Percentiles rank a stretch among this genome's conserved stretches.
Evolutionary conservation across 768 basidiomycete genomes (phyloP).

Genomic region (Lepiota brunneoincarnata): DNA sequence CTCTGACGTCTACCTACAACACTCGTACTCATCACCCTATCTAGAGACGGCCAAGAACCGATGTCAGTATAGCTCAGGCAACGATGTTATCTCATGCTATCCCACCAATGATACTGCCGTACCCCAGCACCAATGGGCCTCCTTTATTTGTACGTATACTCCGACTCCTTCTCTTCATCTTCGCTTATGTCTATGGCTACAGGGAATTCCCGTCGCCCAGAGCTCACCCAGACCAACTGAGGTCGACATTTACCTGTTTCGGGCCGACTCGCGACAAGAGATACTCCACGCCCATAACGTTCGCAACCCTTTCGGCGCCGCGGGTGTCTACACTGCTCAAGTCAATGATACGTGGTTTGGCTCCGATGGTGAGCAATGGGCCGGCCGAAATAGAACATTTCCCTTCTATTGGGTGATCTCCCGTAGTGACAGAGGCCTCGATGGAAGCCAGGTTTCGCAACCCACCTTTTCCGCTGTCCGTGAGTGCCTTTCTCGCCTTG

Average conservation of each 20-base stretch:
- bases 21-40: conserved; percentile 5
- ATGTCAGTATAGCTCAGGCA: conserved; percentile 61
- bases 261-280: conserved; percentile 58
- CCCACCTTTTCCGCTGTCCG: conserved; percentile 78
- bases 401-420: conserved; percentile 80
- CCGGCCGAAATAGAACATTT: conserved; percentile 53
- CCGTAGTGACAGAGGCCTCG: conserved; percentile 50
- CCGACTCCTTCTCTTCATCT: conserved; percentile 7
- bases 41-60: conserved; percentile 39
- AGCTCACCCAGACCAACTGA: conserved; percentile 56
- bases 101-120: conserved; percentile 55
- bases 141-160: conserved; percentile 71
- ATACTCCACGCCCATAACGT: conserved; percentile 42
- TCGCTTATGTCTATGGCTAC: conserved; percentile 17
- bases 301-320: conserved; percentile 46
- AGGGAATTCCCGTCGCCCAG: conserved; percentile 78
- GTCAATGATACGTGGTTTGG: conserved; percentile 83
- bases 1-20: neutral
- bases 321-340: conserved; percentile 49
- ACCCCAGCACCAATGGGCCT: conserved; percentile 71
- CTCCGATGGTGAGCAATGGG: conserved; percentile 42
- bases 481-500: conserved; percentile 38
- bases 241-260: conserved; percentile 78
- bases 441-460: conserved; percentile 61
- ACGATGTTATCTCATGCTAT: conserved; percentile 76